Conservation (phyloP, 2,329 filamentous ascomycete species). For the Metarhizium brunneum region DNA sequence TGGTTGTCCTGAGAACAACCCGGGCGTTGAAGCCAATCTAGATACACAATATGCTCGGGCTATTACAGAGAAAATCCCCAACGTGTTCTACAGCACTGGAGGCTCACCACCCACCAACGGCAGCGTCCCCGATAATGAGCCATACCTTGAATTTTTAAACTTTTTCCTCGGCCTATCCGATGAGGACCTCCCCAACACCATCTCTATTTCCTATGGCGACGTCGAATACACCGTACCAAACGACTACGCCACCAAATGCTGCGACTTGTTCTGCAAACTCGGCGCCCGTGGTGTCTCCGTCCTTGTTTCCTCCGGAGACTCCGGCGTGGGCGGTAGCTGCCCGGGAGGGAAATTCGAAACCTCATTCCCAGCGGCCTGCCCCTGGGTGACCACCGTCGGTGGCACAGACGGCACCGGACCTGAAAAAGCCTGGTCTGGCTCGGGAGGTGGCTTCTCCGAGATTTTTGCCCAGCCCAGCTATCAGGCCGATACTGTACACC, state of each 20-base stretch:
- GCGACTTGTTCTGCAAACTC: slow-evolving; percentile 52
- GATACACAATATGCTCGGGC: slow-evolving; percentile 2
- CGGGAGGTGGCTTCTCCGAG: slow-evolving; percentile 3
- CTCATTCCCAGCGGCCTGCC: slow-evolving; percentile 27
- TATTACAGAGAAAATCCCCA: slow-evolving; percentile 2
- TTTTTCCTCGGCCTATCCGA: slow-evolving; percentile 50
- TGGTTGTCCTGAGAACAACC: not conserved
- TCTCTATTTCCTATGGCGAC: slow-evolving; percentile 60
- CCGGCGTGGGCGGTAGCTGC: slow-evolving; percentile 1
- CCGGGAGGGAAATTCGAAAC: slow-evolving; percentile 25
- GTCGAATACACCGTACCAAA: slow-evolving; percentile 35
- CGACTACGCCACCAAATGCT: slow-evolving; percentile 38
- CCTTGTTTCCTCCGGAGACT: slow-evolving; percentile 52
- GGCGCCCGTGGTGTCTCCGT: slow-evolving; percentile 54
- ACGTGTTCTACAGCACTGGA: slow-evolving; percentile 6
- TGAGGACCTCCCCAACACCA: slow-evolving; percentile 24
- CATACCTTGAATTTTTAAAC: slow-evolving; percentile 56
- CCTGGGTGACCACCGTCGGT: slow-evolving; percentile 31
- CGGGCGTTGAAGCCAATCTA: slow-evolving; percentile 2
- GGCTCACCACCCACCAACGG: slow-evolving; percentile 1
- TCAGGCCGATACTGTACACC: slow-evolving; percentile 1
- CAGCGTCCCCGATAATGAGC: slow-evolving; percentile 42
- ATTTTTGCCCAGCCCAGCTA: slow-evolving; percentile 2
- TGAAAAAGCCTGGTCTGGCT: slow-evolving; percentile 1
- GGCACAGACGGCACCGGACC: slow-evolving; percentile 2